A percentile compares a stretch with the other conserved stretches of the same genome.
Conservation (phyloP, 768 basidiomycete genomes). For the Suillus lakei region DNA sequence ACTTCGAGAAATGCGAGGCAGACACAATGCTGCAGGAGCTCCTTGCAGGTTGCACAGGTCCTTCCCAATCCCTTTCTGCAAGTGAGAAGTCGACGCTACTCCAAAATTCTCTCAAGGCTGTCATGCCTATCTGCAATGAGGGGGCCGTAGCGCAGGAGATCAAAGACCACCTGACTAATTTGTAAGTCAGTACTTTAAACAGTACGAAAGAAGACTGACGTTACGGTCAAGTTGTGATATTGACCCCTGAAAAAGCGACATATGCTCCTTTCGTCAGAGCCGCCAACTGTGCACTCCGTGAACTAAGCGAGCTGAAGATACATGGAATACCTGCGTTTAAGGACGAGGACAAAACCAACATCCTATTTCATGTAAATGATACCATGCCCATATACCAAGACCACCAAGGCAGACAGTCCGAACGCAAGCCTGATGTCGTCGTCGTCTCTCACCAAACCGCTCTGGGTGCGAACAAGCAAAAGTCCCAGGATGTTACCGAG, state of each 20-base stretch:
- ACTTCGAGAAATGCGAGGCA: neutral
- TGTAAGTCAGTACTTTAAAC: neutral
- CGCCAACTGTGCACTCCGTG: neutral
- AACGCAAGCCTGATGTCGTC: slow-evolving; percentile 3
- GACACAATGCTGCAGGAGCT: slow-evolving; percentile 2
- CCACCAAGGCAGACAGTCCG: neutral
- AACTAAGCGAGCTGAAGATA: neutral
- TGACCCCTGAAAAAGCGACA: neutral
- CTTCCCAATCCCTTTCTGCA: neutral
- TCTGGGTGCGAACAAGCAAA: no score
- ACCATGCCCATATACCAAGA: neutral
- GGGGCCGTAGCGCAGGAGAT: neutral
- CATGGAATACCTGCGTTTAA: neutral
- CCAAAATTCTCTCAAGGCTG: neutral
- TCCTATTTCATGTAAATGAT: neutral
- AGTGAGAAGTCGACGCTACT: neutral
- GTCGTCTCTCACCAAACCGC: neutral
- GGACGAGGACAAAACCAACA: neutral
- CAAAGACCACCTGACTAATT: neutral
- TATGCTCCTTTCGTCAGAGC: slow-evolving; percentile 2
- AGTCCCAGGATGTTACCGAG: neutral
- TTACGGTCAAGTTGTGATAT: neutral
- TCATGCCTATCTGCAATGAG: neutral
- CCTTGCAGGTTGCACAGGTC: neutral
- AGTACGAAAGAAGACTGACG: neutral